phyloP scores from a whole-genome alignment of 2,329 filamentous ascomycete species.

The Cryphonectria japonica region DNA sequence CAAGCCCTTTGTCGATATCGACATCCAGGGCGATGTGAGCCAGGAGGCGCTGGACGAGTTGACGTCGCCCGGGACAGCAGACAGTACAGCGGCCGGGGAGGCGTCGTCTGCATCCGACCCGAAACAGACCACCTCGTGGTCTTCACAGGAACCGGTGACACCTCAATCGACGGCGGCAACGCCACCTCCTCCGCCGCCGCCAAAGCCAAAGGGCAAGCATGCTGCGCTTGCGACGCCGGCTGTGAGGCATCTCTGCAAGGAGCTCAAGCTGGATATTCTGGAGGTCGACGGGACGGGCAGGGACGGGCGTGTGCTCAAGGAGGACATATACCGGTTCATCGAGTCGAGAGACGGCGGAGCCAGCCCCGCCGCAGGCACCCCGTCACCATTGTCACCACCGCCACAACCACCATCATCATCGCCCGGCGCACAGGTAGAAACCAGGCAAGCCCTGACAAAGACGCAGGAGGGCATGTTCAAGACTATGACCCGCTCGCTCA shows the following conservation, averaged over 20 bases:
- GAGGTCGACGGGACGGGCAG: constrained; percentile 84
- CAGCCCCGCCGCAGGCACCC: too few relatives aligned
- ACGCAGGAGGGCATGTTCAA: constrained; percentile 96
- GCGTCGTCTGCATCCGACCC: constrained; percentile 35
- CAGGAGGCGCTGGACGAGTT: constrained; percentile 57
- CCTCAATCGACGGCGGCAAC: constrained; percentile 24
- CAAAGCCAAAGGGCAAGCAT: constrained; percentile 61
- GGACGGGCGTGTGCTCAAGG: constrained; percentile 89
- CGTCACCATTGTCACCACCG: constrained; percentile 10
- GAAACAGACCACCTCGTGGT: constrained; percentile 32
- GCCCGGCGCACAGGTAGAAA: constrained; percentile 66
- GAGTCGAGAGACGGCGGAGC: constrained; percentile 52
- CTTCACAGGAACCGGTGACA: constrained; percentile 27
- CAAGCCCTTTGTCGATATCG: constrained; percentile 92
- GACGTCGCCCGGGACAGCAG: constrained; percentile 36
- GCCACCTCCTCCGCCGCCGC: constrained; percentile 24
- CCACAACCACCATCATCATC: constrained; percentile 35
- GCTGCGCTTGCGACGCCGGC: constrained; percentile 86
- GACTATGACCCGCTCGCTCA: constrained; percentile 88
- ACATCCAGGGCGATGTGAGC: constrained; percentile 79
- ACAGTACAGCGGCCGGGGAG: constrained; percentile 7
- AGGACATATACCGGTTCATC: constrained; percentile 79
- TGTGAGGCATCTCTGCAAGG: constrained; percentile 84
- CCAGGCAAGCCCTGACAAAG: constrained; percentile 69
- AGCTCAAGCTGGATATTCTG: constrained; percentile 75